Evolutionary conservation across 805 yeast genomes (phyloP), one percentile per base, ranked within the genome.

Genomic region (Torulaspora delbrueckii): DNA sequence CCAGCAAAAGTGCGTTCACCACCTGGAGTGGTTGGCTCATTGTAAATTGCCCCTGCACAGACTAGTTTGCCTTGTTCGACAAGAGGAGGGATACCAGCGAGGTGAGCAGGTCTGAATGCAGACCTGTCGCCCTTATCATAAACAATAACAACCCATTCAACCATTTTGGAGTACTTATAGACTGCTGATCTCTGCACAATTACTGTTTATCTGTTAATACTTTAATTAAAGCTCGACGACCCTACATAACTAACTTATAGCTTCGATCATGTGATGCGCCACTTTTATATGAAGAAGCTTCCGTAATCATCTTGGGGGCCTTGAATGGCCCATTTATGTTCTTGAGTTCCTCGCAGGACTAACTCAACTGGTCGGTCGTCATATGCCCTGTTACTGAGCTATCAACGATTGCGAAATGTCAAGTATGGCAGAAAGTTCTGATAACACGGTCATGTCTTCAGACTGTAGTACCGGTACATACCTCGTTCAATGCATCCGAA

Each of bases 101-200:
- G 54, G 59, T 83, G 90, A 31, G 69, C 68, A 3, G 77, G 70
- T 64, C 86, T 76, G 35, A 70, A 69, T 12, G 63, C 55, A 3
- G 75, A 51, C 62, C 89, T 74, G 63, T 79, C 83, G 42, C 77
- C 65, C 58, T 77, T 78, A 62, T 86, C 95, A 63, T 71, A 81
- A 28, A 84, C 77, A 58, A 83, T 71, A 12, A 81, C 91, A 61
- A 79, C 70, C 77, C 82, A 83, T 62, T 83, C 87, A 68, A 69
- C 72, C 75, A 71, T 68, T 47, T 62, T 67, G 8, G 16, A 18
- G 2, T 14, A 26, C 10, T 22, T 16, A 1, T 4, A 14, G 12
- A 14, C 5, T 31, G 30, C 10, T 8, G 34, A 13, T 16, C 5
- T 13, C 9, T 8, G 22, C 14, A 26, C 12, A 31, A 14, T 31